Conservation (phyloP, 2,329 filamentous ascomycete genomes). For the Aspergillus sp. region DNA sequence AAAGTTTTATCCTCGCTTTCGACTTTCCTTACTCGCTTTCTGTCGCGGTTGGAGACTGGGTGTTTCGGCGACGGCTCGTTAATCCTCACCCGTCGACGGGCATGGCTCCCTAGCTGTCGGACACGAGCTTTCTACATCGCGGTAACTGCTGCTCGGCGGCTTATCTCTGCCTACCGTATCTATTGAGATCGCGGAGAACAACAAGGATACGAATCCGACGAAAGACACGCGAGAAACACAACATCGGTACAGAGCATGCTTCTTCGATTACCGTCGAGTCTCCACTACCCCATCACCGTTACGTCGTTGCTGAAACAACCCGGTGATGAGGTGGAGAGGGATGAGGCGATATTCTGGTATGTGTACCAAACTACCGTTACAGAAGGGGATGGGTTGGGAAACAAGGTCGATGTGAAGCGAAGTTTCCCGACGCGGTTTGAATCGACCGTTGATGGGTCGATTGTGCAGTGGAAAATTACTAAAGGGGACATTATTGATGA, state of each 20-base stretch:
- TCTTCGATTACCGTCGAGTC: slow-evolving; percentile 51
- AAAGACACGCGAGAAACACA: background rate
- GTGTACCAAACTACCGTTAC: slow-evolving; percentile 74
- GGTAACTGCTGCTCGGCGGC: background rate
- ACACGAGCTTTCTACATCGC: slow-evolving; percentile 4
- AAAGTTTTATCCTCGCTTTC: background rate
- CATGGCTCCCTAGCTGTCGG: slow-evolving; percentile 20
- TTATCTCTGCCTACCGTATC: background rate
- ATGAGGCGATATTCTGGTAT: slow-evolving; percentile 82
- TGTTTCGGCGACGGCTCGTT: background rate
- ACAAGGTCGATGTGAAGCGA: slow-evolving; percentile 67
- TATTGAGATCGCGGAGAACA: background rate
- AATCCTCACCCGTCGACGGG: slow-evolving; percentile 11
- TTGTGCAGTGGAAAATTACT: slow-evolving; percentile 72
- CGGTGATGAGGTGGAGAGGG: slow-evolving; percentile 72
- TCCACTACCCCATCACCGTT: slow-evolving; percentile 93
- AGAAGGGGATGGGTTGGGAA: slow-evolving; percentile 69
- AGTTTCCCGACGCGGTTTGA: slow-evolving; percentile 78
- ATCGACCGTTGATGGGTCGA: slow-evolving; percentile 75
- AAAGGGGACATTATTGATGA: slow-evolving; percentile 45
- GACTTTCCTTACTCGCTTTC: too few relatives aligned
- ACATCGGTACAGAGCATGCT: slow-evolving; percentile 39
- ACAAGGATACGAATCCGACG: background rate
- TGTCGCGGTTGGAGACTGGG: background rate
- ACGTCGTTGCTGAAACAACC: slow-evolving; percentile 75